Conservation (phyloP, 176 grass and related monocot species). For the Musa schizocarpa region DNA sequence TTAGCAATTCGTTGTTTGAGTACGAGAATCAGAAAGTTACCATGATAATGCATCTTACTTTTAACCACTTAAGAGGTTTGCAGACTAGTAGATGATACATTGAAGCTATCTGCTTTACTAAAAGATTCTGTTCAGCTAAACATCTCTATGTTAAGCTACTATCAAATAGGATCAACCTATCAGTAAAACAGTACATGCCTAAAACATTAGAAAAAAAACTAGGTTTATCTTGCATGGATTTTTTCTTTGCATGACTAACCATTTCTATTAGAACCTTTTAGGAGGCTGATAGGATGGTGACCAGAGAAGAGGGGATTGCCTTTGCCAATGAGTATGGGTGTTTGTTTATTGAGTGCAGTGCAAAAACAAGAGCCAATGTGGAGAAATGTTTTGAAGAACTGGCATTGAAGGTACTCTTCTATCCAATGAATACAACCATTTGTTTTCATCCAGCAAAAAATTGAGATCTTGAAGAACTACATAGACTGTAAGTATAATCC, state of each 20-base stretch:
- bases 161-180: too few species aligned
- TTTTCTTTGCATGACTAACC: too few species aligned
- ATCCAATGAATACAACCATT: constrained; percentile 15
- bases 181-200: not conserved
- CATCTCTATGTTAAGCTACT: too few species aligned
- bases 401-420: constrained; percentile 52
- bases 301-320: constrained; percentile 75
- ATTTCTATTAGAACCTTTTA: constrained; percentile 7
- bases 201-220: constrained; percentile 3
- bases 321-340: constrained; percentile 70
- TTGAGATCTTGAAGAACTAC: not conserved
- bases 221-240: too few species aligned
- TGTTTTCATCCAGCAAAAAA: constrained; percentile 7
- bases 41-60: too few species aligned
- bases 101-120: too few species aligned
- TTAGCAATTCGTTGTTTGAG: not conserved
- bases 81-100: too few species aligned
- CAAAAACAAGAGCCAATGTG: constrained; percentile 77
- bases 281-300: constrained; percentile 74
- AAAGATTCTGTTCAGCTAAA: too few species aligned
- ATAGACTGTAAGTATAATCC: not conserved
- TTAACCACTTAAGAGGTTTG: too few species aligned
- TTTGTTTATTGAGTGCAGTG: constrained; percentile 88
- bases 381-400: constrained; percentile 96
- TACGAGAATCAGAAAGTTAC: too few species aligned